Conservation (phyloP, 805 yeast species). For the Kodamaea lidongshanica region DNA sequence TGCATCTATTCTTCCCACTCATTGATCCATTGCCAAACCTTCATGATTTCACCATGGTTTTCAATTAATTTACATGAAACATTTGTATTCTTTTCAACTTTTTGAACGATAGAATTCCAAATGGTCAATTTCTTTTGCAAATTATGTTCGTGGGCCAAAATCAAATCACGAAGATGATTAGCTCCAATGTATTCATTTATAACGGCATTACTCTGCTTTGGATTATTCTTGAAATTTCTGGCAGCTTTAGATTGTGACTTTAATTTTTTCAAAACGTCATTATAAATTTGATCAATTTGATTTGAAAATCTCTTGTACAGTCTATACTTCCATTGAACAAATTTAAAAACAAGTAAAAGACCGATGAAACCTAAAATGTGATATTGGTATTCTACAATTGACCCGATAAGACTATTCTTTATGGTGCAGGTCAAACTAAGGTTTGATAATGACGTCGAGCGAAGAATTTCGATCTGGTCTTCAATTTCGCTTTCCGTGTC, state of each 20-base stretch:
- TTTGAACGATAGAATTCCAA: slow-evolving; percentile 54
- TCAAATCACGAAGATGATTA: slow-evolving; percentile 65
- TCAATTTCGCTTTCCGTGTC: slow-evolving; percentile 32
- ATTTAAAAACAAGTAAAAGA: slow-evolving; percentile 17
- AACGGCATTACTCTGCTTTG: slow-evolving; percentile 27
- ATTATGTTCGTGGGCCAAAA: slow-evolving; percentile 39
- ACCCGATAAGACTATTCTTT: slow-evolving; percentile 44
- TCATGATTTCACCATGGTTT: slow-evolving; percentile 79
- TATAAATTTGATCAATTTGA: slow-evolving; percentile 40
- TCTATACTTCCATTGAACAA: slow-evolving; percentile 29
- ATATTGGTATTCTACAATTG: slow-evolving; percentile 21
- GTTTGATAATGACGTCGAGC: slow-evolving; percentile 66
- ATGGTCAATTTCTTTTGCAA: slow-evolving; percentile 31
- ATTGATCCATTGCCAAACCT: slow-evolving; percentile 82
- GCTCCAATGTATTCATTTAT: slow-evolving; percentile 51
- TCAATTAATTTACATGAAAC: slow-evolving; percentile 60
- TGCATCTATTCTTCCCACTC: too few species aligned
- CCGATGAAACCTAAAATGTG: slow-evolving; percentile 12
- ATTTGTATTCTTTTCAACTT: slow-evolving; percentile 61
- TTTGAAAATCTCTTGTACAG: slow-evolving; percentile 32
- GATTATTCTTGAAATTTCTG: slow-evolving; percentile 9
- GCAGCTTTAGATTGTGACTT: slow-evolving; percentile 35
- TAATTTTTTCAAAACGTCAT: slow-evolving; percentile 46
- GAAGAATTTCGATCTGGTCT: slow-evolving; percentile 51
- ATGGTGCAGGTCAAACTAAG: slow-evolving; percentile 51